Evolutionary conservation across 352 stramenopile species (phyloP), one percentile per base, ranked within the genome.

Genomic region (Plasmopara muralis): DNA sequence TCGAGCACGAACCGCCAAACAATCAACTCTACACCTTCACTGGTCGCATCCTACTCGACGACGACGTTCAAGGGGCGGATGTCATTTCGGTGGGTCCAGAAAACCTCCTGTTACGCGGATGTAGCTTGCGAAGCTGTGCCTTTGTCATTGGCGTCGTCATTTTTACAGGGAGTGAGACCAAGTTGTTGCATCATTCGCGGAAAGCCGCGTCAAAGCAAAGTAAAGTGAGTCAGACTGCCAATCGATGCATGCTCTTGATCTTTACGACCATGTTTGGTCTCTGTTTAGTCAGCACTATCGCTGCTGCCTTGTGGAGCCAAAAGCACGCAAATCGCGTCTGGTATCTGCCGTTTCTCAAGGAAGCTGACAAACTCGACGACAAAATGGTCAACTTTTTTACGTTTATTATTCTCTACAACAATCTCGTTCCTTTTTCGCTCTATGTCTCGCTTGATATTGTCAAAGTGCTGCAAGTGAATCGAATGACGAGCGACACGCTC

Each of bases 361-460:
- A 64, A 13, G 57, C 48, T 1, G 66, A 72, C 35, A 37, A 54
- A 15, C 46, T 59, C 0, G 68, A 39, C 12, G 56, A 70, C 14
- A 80, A 78, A 37, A 57, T 84, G 37, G 69, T 91, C 10, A 85
- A 95, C 55, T 88, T 85, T 37, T 92, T 93, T 49, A 87, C 83
- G 14, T 98, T 97, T 65, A 68, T 98, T 18, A 94, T 97, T 14
- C 75, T 98, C 41, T 92, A 95, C 66, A 95, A 86, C 72, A 96
- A 98, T 56, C 89, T 99, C 57, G 86, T 99, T 10, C 96, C 96
- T 6, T 85, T 99, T 29, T 98, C 86, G 61, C 72, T 99, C 7
- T 98, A 98, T 64, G 90, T 99, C 7, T 96, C 89, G 8, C 74
- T 98, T 5, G 87, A 97, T 59, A 85, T 98, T 9, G 87, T 95